A percentile compares a stretch with the other conserved stretches of the same genome.
phyloP scores from a whole-genome alignment of 2,329 filamentous ascomycete species.

The Parastagonospora avenae region DNA sequence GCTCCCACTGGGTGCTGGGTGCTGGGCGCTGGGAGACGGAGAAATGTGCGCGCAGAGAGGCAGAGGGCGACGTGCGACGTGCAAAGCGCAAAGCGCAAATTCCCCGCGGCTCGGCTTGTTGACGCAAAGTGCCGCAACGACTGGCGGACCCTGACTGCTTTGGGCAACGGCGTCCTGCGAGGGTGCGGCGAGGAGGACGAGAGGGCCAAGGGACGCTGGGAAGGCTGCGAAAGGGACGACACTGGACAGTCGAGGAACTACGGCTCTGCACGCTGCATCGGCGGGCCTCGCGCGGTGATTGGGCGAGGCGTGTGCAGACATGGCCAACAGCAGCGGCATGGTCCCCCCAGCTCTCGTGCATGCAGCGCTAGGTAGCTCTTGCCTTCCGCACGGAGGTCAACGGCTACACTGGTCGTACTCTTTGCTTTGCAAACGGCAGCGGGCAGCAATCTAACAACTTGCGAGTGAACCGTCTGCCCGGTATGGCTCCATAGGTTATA shows the following conservation, averaged over 20 bases:
- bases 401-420: conserved; percentile 48
- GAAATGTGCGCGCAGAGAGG: background rate
- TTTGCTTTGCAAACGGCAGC: conserved; percentile 48
- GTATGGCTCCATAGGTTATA: conserved; percentile 45
- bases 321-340: too few relatives aligned
- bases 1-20: too few relatives aligned
- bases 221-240: background rate
- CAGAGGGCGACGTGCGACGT: too few relatives aligned
- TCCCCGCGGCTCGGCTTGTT: background rate
- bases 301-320: too few relatives aligned
- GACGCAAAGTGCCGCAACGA: conserved; percentile 14
- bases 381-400: conserved; percentile 20
- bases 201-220: background rate
- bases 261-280: too few relatives aligned
- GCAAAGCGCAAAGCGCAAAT: too few relatives aligned
- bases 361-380: too few relatives aligned
- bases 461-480: conserved; percentile 43
- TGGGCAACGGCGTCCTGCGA: conserved; percentile 3
- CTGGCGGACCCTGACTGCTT: conserved; percentile 1
- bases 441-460: conserved; percentile 48
- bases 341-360: too few relatives aligned
- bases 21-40: too few relatives aligned
- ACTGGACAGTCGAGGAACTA: too few relatives aligned
- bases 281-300: too few relatives aligned
- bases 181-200: background rate